A percentile compares a stretch with the other conserved stretches of the same genome.
These are phyloP conservation scores for Tetrapisispora phaffii DNA, from an alignment of 805 yeast species.

Conservation along the genomic window DNA sequence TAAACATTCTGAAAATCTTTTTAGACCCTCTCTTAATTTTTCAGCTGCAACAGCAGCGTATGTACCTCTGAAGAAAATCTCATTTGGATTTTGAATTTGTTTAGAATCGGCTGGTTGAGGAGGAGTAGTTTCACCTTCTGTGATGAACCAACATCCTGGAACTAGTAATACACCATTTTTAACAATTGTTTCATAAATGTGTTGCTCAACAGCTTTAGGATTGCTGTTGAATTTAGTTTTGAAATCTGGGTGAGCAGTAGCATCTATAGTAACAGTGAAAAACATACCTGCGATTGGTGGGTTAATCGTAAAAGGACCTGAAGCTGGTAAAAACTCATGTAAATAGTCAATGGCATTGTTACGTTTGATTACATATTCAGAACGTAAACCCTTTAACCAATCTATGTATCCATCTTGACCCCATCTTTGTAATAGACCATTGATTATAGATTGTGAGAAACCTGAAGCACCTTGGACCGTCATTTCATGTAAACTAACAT, in stretches of 20 bases:
- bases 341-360: constrained; percentile 77
- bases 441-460: constrained; percentile 58
- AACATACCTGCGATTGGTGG: constrained; percentile 86
- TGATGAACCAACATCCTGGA: constrained; percentile 76
- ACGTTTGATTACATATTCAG: constrained; percentile 79
- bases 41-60: constrained; percentile 78
- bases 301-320: constrained; percentile 28
- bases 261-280: constrained; percentile 64
- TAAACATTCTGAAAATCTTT: constrained; percentile 58
- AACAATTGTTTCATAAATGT: constrained; percentile 52
- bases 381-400: constrained; percentile 79
- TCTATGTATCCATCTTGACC: constrained; percentile 82
- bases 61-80: constrained; percentile 74
- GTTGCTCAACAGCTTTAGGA: constrained; percentile 53
- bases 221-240: constrained; percentile 45
- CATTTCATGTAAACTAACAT: constrained; percentile 67
- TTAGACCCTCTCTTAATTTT: constrained; percentile 47
- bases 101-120: constrained; percentile 43
- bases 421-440: constrained; percentile 73
- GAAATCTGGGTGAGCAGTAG: constrained; percentile 71
- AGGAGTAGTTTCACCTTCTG: constrained; percentile 44
- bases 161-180: constrained; percentile 58
- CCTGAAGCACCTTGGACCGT: constrained; percentile 76
- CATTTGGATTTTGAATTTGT: constrained; percentile 35
- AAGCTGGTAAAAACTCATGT: constrained; percentile 38